Conservation (phyloP, 2,329 filamentous ascomycete genomes). For the Zalaria sp. region DNA sequence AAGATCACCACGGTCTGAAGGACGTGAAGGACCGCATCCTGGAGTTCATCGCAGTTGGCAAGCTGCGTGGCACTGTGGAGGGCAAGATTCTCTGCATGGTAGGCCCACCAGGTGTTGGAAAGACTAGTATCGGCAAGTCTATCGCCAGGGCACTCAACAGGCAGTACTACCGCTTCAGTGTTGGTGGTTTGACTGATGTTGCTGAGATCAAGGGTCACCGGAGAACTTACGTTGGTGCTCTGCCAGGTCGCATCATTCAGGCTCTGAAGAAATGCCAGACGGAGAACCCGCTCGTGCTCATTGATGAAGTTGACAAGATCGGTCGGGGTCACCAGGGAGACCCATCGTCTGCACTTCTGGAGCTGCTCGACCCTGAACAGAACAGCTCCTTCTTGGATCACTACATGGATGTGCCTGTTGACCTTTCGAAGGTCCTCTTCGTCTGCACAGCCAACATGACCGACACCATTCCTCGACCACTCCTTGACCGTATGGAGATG, state of each 20-base stretch:
- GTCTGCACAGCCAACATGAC: slow-evolving; percentile 99
- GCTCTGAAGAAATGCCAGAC: slow-evolving; percentile 98
- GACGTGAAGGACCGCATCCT: slow-evolving; percentile 98
- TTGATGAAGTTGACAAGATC: slow-evolving; percentile 98
- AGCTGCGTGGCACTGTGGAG: slow-evolving; percentile 90
- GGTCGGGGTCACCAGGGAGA: slow-evolving; percentile 93
- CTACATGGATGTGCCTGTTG: slow-evolving; percentile 96
- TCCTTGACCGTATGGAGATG: slow-evolving; percentile 94
- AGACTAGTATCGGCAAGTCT: slow-evolving; percentile 97
- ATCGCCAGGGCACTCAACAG: slow-evolving; percentile 89
- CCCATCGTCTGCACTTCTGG: slow-evolving; percentile 82
- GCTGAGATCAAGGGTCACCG: slow-evolving; percentile 98
- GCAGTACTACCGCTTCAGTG: slow-evolving; percentile 96
- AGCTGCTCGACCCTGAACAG: slow-evolving; percentile 90
- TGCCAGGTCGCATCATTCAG: slow-evolving; percentile 94
- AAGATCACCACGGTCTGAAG: slow-evolving; percentile 92
- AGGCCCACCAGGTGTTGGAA: slow-evolving; percentile 90
- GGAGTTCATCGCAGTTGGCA: slow-evolving; percentile 96
- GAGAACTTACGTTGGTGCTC: slow-evolving; percentile 86
- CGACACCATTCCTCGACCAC: slow-evolving; percentile 86
- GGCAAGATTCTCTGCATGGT: slow-evolving; percentile 98
- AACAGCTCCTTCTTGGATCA: slow-evolving; percentile 96
- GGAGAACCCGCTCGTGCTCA: slow-evolving; percentile 90
- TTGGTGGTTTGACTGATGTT: slow-evolving; percentile 91
- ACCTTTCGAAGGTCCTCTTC: slow-evolving; percentile 93